Base-by-base conservation (phyloP, 805 yeast species). In the Wilhelminamyces savonicus region DNA sequence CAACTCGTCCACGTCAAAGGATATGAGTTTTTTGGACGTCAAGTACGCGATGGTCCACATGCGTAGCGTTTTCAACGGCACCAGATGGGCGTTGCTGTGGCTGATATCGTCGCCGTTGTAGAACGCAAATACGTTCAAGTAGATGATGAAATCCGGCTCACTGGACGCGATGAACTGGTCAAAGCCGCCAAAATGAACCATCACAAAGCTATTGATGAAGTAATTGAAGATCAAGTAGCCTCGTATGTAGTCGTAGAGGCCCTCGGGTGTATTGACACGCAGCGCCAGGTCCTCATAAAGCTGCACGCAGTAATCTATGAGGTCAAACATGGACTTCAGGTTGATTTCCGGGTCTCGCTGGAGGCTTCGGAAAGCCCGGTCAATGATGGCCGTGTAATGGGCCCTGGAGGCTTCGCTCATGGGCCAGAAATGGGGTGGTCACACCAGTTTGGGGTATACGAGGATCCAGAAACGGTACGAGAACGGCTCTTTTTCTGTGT, bases 141-240 rank as follows among this genome's bases (percentile, higher is more conserved):
- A 64, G 16, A 64, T 57, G 32, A 62, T 52, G 38, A 64, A 64
- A 40, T 64, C 71, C 27, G 46, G 50, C 32, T 54, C 62, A 30
- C 46, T 52, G 10, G 50, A 41, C 30, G 54, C 58, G 26, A 64
- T 58, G 34, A 64, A 64, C 25, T 46, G 43, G 36, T 57, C 63
- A 34, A 64, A 64, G 4, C 71, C 71, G 30, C 54, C 48, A 46
- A 59, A 64, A 36, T 63, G 65, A 27, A 61, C 30, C 63, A 64
- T 59, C 29, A 64, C 54, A 35, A 61, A 59, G 34, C 62, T 57
- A 37, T 60, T 64, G 26, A 64, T 58, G 39, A 60, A 63, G 39
- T 63, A 64, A 42, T 59, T 61, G 48, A 63, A 59, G 20, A 64
- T 56, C 33, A 64, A 45, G 43, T 51, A 64, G 4, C 68, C 66